Evolutionary conservation across 805 yeast genomes (phyloP).

Genomic region (Myxozyma udenii): DNA sequence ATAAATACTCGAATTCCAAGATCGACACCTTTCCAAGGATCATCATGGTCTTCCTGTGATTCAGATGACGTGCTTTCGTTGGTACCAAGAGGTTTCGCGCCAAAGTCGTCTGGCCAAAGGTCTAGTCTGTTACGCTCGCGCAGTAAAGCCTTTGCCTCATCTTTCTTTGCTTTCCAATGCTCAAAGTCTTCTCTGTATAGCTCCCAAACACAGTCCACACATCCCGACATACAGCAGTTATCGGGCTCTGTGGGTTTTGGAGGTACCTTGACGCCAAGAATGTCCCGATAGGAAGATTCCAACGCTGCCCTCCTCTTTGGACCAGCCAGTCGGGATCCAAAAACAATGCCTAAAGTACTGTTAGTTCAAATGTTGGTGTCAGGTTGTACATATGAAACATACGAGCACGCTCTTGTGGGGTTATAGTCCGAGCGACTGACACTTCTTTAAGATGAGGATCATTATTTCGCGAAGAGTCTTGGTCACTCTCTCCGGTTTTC

Average conservation of each 20-base stretch:
- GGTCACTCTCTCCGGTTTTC: no score
- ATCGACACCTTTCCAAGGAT: conserved; percentile 62
- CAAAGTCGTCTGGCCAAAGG: conserved; percentile 64
- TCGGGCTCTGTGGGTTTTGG: conserved; percentile 86
- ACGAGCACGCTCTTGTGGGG: conserved; percentile 28
- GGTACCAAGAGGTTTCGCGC: conserved; percentile 46
- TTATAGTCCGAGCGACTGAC: conserved; percentile 10
- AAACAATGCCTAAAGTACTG: conserved; percentile 16
- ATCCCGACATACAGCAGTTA: conserved; percentile 96
- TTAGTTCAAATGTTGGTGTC: neutral
- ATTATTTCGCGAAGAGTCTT: no score
- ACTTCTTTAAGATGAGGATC: conserved; percentile 9
- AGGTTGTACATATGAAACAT: neutral
- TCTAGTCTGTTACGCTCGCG: conserved; percentile 40
- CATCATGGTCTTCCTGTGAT: conserved; percentile 36
- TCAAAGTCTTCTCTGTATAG: conserved; percentile 80
- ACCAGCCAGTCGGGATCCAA: conserved; percentile 28
- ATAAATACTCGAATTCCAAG: conserved; percentile 77
- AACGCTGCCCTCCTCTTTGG: conserved; percentile 17
- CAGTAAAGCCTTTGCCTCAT: conserved; percentile 55
- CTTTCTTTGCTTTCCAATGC: conserved; percentile 68
- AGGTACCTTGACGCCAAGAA: conserved; percentile 69
- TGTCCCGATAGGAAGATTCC: conserved; percentile 21
- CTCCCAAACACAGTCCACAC: conserved; percentile 97
- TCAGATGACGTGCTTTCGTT: conserved; percentile 16